Base-by-base conservation (phyloP, 2,329 filamentous ascomycete genomes). In the Aspergillus pseudonomiae region DNA sequence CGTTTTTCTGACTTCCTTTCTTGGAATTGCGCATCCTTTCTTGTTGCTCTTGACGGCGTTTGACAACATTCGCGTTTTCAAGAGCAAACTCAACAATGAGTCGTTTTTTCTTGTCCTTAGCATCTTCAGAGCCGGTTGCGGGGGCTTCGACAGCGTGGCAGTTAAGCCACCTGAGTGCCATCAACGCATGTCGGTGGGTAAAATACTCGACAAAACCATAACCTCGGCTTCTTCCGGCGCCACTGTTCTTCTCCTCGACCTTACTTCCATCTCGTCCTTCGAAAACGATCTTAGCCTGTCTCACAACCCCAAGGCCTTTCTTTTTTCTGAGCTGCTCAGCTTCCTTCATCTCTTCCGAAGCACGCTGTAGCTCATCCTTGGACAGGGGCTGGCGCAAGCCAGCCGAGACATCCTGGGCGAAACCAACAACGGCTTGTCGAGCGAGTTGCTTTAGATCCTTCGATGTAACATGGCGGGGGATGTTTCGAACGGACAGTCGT, bases 121-220 rank as follows among this genome's bases (percentile, higher is more conserved):
- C 68, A 1, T 76, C 78, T 11, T 73, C 70, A n/a, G 75, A 65
- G 4, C 68, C 67, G 50, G 73, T 73, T 21, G 70, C 69, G 16
- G 77, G 74, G 16, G 72, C 69, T 43, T 77, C 84, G 45, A 89
- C 79, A 10, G 83, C 81, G 68, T 89, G 89, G 1, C 94, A 94
- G 76, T 99, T 99, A 62, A 99, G 84, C 89, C 93, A 98, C 54
- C 95, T 86, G 66, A 99, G 83, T 28, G 93, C 95, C 92, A 98
- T 98, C 45, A 99, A 84, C 16, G 95, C 95, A 84, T 91, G 94
- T 57, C 95, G 90, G 75, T 99, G 95, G 34, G 92, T 95, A 68
- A 89, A 91, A 79, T 97, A 99, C 80, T 99, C 95, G 69, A 99
- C 91, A 82, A 99, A 99, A 14, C 96, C 95, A 76, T 99, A 99